Evolutionary conservation across 441 rosid genomes (phyloP).

Genomic region (Codiaeum variegatum): DNA sequence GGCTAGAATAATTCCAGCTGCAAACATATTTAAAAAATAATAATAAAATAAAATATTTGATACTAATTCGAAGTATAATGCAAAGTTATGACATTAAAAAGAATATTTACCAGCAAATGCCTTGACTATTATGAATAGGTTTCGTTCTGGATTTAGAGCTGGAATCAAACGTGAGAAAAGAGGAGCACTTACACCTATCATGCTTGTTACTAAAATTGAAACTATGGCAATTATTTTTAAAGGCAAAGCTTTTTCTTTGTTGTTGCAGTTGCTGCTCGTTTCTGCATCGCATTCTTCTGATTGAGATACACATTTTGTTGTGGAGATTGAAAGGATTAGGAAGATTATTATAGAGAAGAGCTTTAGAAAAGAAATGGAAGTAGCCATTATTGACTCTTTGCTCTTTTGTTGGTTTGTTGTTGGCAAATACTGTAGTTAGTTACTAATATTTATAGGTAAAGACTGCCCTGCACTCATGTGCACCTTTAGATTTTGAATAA

Average conservation of each 20-base stretch:
- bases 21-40: too few relatives aligned
- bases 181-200: slow-evolving; percentile 36
- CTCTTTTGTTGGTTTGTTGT: too few relatives aligned
- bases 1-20: slow-evolving; percentile 43
- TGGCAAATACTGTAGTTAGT: too few relatives aligned
- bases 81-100: too few relatives aligned
- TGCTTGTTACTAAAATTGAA: slow-evolving; percentile 34
- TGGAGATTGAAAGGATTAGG: slow-evolving; percentile 8
- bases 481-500: too few relatives aligned
- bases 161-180: slow-evolving; percentile 28
- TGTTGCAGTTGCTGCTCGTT: slow-evolving; percentile 18
- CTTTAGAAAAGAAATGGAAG: background rate
- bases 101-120: too few relatives aligned
- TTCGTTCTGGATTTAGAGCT: slow-evolving; percentile 30
- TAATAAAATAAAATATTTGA: too few relatives aligned
- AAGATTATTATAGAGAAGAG: background rate
- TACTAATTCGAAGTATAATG: too few relatives aligned
- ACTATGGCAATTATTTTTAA: slow-evolving; percentile 40
- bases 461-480: too few relatives aligned
- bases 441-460: too few relatives aligned
- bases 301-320: background rate
- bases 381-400: background rate
- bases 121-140: slow-evolving; percentile 30
- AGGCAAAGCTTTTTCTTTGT: slow-evolving; percentile 28
- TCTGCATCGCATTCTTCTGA: slow-evolving; percentile 18